Evolutionary conservation across 306 rosid genomes (phyloP), one percentile per base, ranked within the genome.

Genomic region (Vicia sativa): DNA sequence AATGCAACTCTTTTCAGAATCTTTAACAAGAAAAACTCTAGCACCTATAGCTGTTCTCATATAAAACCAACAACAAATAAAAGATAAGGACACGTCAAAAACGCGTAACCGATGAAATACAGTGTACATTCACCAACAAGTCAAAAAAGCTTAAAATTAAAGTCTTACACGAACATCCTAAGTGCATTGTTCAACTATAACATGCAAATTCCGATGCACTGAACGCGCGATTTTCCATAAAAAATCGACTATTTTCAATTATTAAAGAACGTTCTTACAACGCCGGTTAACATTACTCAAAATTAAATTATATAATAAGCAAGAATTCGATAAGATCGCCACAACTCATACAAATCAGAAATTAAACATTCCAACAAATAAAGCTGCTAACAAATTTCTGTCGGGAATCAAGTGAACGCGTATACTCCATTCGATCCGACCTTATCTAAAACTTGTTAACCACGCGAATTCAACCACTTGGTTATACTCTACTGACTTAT

Each of bases 1-100:
- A 81, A 0, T 80, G 68, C 72, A 39, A 72, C 53, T 21, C 66
- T 59, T 57, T 55, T 34, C 28, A 11, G 61, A 74, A 70, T 69
- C 76, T 75, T 65, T 71, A 39, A 57, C 74, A 23, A 62, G 25
- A 7, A 68, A 54, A 77, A 77, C 61, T 69, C 11, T 35, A 58
- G 37, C 79, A 25, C 66, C 71, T 62, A 71, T 25, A 37, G 21
- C 80, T 85, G 84, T 71, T 77, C 77, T 65, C 80, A 64, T 34
- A 26, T 65, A 38, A 62, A 68, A 67, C 66, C 74, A 56, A 73
- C 64, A 21, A 54, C 67, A 78, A 73, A 58, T 70, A 45, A 1
- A 53, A 12, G 56, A 70, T 7, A 62, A 52, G 68, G 34, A 55
- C 45, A 57, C 52, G 57, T 67, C 74, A 49, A 77, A 45, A 74